phyloP scores from a whole-genome alignment of 495 filamentous ascomycete genomes.

The Penicillium subrubescens region DNA sequence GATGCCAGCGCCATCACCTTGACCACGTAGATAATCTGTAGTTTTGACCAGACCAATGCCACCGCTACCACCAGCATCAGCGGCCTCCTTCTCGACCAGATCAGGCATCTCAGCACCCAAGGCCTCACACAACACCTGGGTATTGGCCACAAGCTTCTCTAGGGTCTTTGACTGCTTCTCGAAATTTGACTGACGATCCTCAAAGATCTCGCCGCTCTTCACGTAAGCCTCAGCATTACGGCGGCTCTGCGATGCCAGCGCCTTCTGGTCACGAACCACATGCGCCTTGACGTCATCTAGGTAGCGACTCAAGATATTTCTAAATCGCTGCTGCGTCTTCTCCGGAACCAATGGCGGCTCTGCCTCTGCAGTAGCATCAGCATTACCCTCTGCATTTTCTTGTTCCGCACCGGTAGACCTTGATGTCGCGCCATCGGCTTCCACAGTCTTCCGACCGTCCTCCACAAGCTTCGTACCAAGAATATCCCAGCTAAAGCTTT shows the following conservation, averaged over 20 bases:
- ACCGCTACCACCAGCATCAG: slow-evolving; percentile 62
- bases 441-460: slow-evolving; percentile 80
- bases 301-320: slow-evolving; percentile 84
- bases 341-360: slow-evolving; percentile 73
- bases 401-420: slow-evolving; percentile 46
- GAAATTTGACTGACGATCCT: slow-evolving; percentile 94
- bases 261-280: slow-evolving; percentile 86
- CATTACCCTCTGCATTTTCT: slow-evolving; percentile 46
- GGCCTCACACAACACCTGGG: slow-evolving; percentile 85
- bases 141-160: slow-evolving; percentile 87
- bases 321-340: slow-evolving; percentile 84
- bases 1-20: slow-evolving; percentile 91
- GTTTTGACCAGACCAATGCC: slow-evolving; percentile 92
- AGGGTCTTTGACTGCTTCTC: slow-evolving; percentile 90
- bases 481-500: slow-evolving; percentile 94
- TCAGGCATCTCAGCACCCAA: slow-evolving; percentile 95
- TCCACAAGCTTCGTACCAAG: slow-evolving; percentile 72
- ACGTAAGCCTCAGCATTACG: slow-evolving; percentile 98
- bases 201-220: slow-evolving; percentile 97
- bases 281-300: slow-evolving; percentile 92
- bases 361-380: slow-evolving; percentile 36
- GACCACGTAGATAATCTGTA: slow-evolving; percentile 87
- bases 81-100: slow-evolving; percentile 76
- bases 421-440: slow-evolving; percentile 78
- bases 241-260: slow-evolving; percentile 76